Evolutionary conservation across 257 asterid genomes (phyloP), one percentile per base, ranked within the genome.

Genomic region (Lycium barbarum): DNA sequence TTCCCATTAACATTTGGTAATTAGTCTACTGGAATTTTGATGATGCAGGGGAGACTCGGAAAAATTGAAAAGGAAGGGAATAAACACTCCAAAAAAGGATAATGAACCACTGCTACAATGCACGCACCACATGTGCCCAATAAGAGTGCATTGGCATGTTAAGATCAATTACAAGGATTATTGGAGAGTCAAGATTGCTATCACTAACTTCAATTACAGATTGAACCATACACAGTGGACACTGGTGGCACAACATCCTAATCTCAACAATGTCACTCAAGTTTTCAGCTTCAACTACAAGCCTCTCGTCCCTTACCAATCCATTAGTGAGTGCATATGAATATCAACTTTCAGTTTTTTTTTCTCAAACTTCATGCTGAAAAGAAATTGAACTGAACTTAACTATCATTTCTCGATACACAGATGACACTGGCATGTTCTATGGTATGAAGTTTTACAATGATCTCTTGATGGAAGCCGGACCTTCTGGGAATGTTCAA

Each of bases 191-290:
- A 94, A 94, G 84, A 74, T 94, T n/a, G 92, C 97, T 20, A 84
- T 94, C 33, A 93, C 98, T 2, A 93, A 94, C 72, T 94, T 94
- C 88, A 91, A 94, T 35, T 94, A 91, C 87, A 87, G 87, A 85
- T 83, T 87, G 94, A 94, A 94, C 85, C 92, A 94, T 84, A 89
- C 97, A 5, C 95, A 92, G 70, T 94, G 98, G 98, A 94, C 95
- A 1, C 90, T 93, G 0, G 98, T 94, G 11, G 97, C 92, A 9
- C 97, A 93, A 79, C 97, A 94, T 81, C 98, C 98, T 17, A 94
- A 90, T 88, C 94, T 94, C 90, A 92, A 88, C 86, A 92, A 93
- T 68, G 92, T 94, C 79, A 93, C 98, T 43, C 92, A 90, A 89
- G 95, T 93, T 81, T 94, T 94, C 91, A 93, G 97, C 91, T 94